These are phyloP conservation scores for Kandelia obovata DNA, from an alignment of 345 rosid species.

Conservation along the genomic window DNA sequence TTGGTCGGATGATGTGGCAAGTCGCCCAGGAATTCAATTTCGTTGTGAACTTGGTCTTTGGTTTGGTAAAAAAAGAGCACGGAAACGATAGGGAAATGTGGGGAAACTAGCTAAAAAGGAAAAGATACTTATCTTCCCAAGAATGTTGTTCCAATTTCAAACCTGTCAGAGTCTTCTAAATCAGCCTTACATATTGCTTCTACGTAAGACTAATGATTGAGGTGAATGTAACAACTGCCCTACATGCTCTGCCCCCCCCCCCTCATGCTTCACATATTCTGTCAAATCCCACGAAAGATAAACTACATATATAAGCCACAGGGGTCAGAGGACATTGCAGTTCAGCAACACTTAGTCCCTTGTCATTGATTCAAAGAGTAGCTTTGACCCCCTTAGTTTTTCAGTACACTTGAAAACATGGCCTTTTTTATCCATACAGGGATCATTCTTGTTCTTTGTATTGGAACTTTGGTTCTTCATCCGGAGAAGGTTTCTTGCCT, in stretches of 20 bases:
- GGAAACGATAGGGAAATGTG: slow-evolving; percentile 36
- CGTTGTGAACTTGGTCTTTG: slow-evolving; percentile 13
- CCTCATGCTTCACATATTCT: slow-evolving; percentile 26
- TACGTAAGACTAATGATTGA: slow-evolving; percentile 43
- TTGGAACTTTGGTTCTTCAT: slow-evolving; percentile 35
- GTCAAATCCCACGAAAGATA: slow-evolving; percentile 34
- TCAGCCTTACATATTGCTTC: slow-evolving; percentile 55
- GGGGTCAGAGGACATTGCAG: slow-evolving; percentile 9
- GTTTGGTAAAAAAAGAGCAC: slow-evolving; percentile 35
- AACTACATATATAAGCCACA: slow-evolving; percentile 29
- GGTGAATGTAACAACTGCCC: slow-evolving; percentile 48
- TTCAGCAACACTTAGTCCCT: slow-evolving; percentile 19
- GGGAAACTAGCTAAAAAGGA: slow-evolving; percentile 21
- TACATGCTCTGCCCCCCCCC: slow-evolving; percentile 37
- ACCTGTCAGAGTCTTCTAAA: slow-evolving; percentile 67
- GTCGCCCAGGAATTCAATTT: slow-evolving; percentile 15
- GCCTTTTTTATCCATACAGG: slow-evolving; percentile 26
- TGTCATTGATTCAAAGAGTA: slow-evolving; percentile 14
- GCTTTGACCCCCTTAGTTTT: slow-evolving; percentile 13
- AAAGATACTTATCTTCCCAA: slow-evolving; percentile 74
- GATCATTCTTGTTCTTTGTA: slow-evolving; percentile 38
- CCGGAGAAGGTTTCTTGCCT: slow-evolving; percentile 36
- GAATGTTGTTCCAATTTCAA: slow-evolving; percentile 66
- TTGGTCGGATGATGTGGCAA: slow-evolving; percentile 29
- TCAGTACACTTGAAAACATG: slow-evolving; percentile 34